Percentiles rank a stretch among this genome's conserved stretches.
These are phyloP conservation scores for Cercospora nicotianae DNA, from an alignment of 2,329 filamentous ascomycete species.

Conservation along the genomic window DNA sequence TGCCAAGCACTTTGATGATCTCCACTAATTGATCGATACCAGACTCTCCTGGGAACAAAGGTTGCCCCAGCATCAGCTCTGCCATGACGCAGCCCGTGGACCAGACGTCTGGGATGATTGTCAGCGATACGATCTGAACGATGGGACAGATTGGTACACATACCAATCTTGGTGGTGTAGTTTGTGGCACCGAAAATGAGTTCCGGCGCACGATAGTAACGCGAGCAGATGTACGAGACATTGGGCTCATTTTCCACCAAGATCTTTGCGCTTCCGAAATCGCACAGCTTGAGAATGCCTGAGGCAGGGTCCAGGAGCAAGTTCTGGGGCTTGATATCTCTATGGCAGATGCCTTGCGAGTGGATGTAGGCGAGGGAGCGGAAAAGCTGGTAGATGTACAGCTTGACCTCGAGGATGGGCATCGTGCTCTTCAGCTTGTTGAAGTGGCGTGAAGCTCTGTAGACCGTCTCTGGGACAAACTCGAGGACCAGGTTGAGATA, in stretches of 20 bases:
- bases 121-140: constrained; percentile 17
- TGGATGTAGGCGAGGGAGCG: constrained; percentile 97
- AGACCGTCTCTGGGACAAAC: constrained; percentile 97
- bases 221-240: constrained; percentile 98
- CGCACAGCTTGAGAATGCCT: constrained; percentile 93
- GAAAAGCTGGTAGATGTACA: constrained; percentile 99
- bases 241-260: constrained; percentile 98
- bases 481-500: constrained; percentile 98
- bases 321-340: constrained; percentile 99
- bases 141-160: constrained; percentile 39
- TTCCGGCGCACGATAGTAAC: constrained; percentile 97
- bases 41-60: constrained; percentile 95
- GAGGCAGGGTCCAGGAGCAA: constrained; percentile 87
- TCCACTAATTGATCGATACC: constrained; percentile 98
- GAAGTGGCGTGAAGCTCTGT: constrained; percentile 96
- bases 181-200: constrained; percentile 98
- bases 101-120: constrained; percentile 77
- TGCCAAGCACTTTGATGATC: constrained; percentile 98
- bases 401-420: constrained; percentile 97
- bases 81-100: constrained; percentile 99
- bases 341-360: constrained; percentile 97
- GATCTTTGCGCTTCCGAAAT: constrained; percentile 99
- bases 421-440: constrained; percentile 99
- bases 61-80: constrained; percentile 97
- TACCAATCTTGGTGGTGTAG: constrained; percentile 99